phyloP scores from a whole-genome alignment of 768 basidiomycete genomes.

The Rhizopogon sp. region DNA sequence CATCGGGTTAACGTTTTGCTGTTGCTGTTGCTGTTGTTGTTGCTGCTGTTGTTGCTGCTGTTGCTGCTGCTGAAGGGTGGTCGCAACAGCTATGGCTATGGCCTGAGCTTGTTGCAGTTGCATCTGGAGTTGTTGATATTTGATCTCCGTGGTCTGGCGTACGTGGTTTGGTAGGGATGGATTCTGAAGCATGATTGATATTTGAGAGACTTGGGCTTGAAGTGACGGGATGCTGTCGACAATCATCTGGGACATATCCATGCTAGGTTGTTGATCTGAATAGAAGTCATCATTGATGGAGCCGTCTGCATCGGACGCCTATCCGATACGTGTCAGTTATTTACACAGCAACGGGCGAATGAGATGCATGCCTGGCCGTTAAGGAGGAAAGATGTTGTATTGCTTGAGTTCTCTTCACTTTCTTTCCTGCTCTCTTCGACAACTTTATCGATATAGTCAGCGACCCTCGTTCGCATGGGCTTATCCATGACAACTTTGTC shows the following conservation, averaged over 20 bases:
- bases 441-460: constrained; percentile 76
- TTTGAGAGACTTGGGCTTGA: constrained; percentile 81
- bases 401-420: constrained; percentile 37
- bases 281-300: constrained; percentile 61
- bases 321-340: constrained; percentile 1
- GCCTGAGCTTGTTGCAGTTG: constrained; percentile 78
- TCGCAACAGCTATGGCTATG: constrained; percentile 57
- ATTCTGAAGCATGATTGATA: constrained; percentile 77
- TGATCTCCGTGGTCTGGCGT: constrained; percentile 77
- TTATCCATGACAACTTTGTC: constrained; percentile 84
- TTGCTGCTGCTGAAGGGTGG: constrained; percentile 51
- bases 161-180: constrained; percentile 65
- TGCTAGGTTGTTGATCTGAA: constrained; percentile 64
- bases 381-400: constrained; percentile 1
- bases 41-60: constrained; percentile 34
- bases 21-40: constrained; percentile 33
- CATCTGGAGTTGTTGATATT: constrained; percentile 75
- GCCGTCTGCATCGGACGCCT: constrained; percentile 22
- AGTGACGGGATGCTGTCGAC: constrained; percentile 74
- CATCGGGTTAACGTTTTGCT: constrained; percentile 24
- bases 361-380: constrained; percentile 33
- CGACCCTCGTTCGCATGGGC: constrained; percentile 69
- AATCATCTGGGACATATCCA: constrained; percentile 69
- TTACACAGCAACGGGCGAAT: not conserved
- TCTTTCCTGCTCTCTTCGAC: constrained; percentile 76